Base-by-base conservation (phyloP, 352 stramenopile genomes). In the Globisporangium lucens region DNA sequence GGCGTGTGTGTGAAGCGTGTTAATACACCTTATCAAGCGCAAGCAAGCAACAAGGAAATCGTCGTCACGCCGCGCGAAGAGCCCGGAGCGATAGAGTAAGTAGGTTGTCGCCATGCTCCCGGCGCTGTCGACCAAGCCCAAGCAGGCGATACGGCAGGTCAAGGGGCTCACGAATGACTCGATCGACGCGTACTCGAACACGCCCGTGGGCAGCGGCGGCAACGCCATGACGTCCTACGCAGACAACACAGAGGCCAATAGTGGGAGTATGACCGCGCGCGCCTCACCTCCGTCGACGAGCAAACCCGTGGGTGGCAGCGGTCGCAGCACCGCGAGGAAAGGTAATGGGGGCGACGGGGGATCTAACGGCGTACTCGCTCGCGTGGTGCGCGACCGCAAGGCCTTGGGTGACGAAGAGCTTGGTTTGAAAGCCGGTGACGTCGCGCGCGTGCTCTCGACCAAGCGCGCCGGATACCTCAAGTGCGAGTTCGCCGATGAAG, bases 381-480 rank as follows among this genome's bases (percentile, higher is more conserved):
- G 83, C 7, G 82, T 91, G 4, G 62, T 95, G 35, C 79, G 87
- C 12, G 83, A 95, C 41, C 85, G 87, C 35, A 93, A 93, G 43
- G 83, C 80, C 38, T 89, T 82, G 0, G 85, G 82, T 3, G 85
- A 93, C 22, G 87, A 94, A 47, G 87, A 94, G 46, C 64, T 95
- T 17, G 80, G 78, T 10, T 67, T 95, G 8, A 75, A 73, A 8
- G 78, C 76, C 0, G 85, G 85, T 10, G 85, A 92, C 46, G 68
- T 92, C 29, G 85, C 93, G 38, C 84, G 80, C 7, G 86, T 95
- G 27, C 78, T 93, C 15, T 92, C 87, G 36, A 73, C 63, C 20
- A 95, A 94, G 65, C 87, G 86, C 41, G 93, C 87, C 8, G 87
- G 87, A 10, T 94, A 94, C 47, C 69, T 94, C 36, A 94, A 92